Evolutionary conservation across 495 filamentous ascomycete genomes (phyloP), one percentile per base, ranked within the genome.

Genomic region (Opeltia flavorubescens): DNA sequence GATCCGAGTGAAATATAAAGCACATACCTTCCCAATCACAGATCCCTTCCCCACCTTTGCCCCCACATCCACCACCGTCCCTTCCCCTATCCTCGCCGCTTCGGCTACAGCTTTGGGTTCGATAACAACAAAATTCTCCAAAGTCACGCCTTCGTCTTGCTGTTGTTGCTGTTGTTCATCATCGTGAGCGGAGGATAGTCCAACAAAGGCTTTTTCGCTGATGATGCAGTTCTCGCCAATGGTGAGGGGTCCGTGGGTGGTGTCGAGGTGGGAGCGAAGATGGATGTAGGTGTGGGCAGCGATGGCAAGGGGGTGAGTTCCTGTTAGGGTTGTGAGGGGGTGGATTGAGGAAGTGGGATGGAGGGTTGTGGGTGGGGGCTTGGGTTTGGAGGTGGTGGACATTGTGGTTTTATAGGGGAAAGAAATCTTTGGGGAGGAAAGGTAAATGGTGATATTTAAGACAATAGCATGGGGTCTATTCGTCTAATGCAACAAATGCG

Each of bases 161-260:
- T n/a, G n/a, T n/a, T n/a, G n/a, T 20, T 18, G 5, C 21, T 20
- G 18, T 31, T 44, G 20, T n/a, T n/a, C n/a, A n/a, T n/a, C 29
- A 31, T 31, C 29, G 6, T 31, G 6, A 31, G 20, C 41, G 73
- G 71, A 26, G 78, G 75, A 1, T 72, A 69, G 0, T 63, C 86
- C 5, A 79, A 84, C 56, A 69, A 73, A 0, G 75, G 72, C 25
- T 74, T 75, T 7, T 48, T 77, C 27, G 66, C 86, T 26, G 80
- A 88, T 1, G 67, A 68, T 29, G 50, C 55, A 20, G 25, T 33
- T 1, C 25, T 49, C 42, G 45, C 64, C 7, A 64, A 86, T 2
- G 78, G 78, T 18, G 78, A 83, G 46, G 77, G 82, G 3, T 72
- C 61, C 33, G 59, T 73, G 27, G 75, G 76, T 3, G 74, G 75